These are phyloP conservation scores for Sporothrix phasma DNA, from an alignment of 2,329 filamentous ascomycete species.

Conservation along the genomic window DNA sequence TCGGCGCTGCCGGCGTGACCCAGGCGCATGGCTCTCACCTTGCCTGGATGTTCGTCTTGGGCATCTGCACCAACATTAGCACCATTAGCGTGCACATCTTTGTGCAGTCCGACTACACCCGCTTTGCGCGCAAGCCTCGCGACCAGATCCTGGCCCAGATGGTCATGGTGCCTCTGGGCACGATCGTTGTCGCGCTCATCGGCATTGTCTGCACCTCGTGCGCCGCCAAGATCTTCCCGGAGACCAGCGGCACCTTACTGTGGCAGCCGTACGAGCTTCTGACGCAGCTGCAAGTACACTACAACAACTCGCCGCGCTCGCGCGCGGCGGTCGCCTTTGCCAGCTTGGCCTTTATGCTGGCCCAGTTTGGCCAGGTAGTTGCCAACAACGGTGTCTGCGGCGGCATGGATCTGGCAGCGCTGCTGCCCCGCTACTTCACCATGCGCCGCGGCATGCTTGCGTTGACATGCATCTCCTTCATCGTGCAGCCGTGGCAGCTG, in stretches of 20 bases:
- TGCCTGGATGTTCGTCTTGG: constrained; percentile 30
- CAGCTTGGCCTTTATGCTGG: constrained; percentile 34
- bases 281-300: constrained; percentile 26
- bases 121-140: constrained; percentile 31
- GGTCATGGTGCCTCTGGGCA: constrained; percentile 31
- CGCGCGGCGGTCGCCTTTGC: constrained; percentile 38
- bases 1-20: neutral
- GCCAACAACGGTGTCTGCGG: constrained; percentile 39
- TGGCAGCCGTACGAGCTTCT: constrained; percentile 34
- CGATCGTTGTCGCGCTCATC: constrained; percentile 30
- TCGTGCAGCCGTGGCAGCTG: constrained; percentile 37
- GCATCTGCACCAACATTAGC: constrained; percentile 33
- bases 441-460: constrained; percentile 37
- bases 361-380: constrained; percentile 36
- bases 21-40: constrained; percentile 18
- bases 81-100: constrained; percentile 34
- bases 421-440: constrained; percentile 43
- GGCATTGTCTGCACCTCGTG: constrained; percentile 25
- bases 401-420: constrained; percentile 45
- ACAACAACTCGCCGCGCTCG: constrained; percentile 22
- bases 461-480: constrained; percentile 3
- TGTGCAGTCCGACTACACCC: constrained; percentile 37
- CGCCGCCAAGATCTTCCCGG: constrained; percentile 22
- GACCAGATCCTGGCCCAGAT: constrained; percentile 34
- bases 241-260: constrained; percentile 28